Conservation (phyloP, 176 grass and related monocot species). For the Hyparrhenia diplandra region DNA sequence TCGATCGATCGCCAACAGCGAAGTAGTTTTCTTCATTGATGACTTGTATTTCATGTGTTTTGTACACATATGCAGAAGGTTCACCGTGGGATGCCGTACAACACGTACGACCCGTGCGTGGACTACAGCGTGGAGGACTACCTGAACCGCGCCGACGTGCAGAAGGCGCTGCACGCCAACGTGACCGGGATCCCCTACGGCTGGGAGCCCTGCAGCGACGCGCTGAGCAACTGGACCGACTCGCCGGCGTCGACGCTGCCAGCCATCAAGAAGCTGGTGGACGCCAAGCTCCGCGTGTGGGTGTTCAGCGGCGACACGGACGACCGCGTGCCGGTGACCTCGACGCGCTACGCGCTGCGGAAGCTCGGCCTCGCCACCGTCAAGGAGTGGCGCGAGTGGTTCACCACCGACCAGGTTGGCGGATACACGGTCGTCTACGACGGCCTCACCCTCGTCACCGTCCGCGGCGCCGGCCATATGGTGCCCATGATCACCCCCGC, state of each 20-base stretch:
- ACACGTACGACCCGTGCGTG: slow-evolving; percentile 67
- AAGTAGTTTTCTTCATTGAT: neutral
- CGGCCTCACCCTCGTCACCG: slow-evolving; percentile 73
- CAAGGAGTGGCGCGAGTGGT: slow-evolving; percentile 64
- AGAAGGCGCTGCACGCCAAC: slow-evolving; percentile 81
- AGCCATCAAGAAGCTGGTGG: slow-evolving; percentile 26
- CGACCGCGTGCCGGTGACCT: slow-evolving; percentile 57
- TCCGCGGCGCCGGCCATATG: slow-evolving; percentile 82
- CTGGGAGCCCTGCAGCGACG: slow-evolving; percentile 75
- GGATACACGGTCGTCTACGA: slow-evolving; percentile 72
- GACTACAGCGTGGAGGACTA: slow-evolving; percentile 46
- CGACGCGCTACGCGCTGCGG: slow-evolving; percentile 55
- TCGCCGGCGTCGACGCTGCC: neutral
- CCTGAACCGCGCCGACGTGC: slow-evolving; percentile 76
- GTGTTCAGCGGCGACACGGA: slow-evolving; percentile 66
- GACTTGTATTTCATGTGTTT: neutral
- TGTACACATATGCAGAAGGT: neutral
- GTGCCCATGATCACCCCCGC: slow-evolving; percentile 63
- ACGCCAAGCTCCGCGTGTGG: slow-evolving; percentile 40
- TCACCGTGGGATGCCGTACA: slow-evolving; percentile 10
- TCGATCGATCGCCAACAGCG: neutral
- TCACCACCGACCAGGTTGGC: slow-evolving; percentile 75
- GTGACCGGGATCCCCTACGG: slow-evolving; percentile 55
- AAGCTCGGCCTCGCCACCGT: slow-evolving; percentile 49
- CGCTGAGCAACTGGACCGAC: slow-evolving; percentile 14